Base-by-base conservation (phyloP, 768 basidiomycete genomes). In the Hericium alpestre region DNA sequence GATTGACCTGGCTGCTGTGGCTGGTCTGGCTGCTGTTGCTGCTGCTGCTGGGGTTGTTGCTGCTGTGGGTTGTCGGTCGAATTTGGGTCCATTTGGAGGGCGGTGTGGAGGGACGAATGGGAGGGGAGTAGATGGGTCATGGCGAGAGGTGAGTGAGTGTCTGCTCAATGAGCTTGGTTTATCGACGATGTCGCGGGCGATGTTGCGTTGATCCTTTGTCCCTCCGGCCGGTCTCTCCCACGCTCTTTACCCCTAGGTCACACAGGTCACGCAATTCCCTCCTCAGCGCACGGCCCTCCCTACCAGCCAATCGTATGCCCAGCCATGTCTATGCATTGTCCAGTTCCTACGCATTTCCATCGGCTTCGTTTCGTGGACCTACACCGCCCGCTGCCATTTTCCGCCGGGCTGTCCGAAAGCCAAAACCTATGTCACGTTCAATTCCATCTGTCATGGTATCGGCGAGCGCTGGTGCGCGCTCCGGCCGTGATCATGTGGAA, bases 81-180 rank as follows among this genome's bases (percentile, higher is more conserved):
- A 57, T 73, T 76, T 9, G 80, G 79, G 65, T 87, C 84, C 81
- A 90, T 88, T 69, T 83, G 80, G 15, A 85, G 73, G 1, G 82
- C 79, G 12, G 81, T 76, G 66, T 83, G 84, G 48, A 83, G 73
- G 32, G 82, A 77, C 49, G 79, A 64, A 65, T 78, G 76, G 15
- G 72, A 76, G 54, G 76, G 74, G 58, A 77, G 70, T 56, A 77
- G 69, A 68, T 78, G 77, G 59, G 76, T 72, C 76, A 78, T 78
- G 54, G 61, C 59, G 27, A 56, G 16, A n/a, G 60, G 46, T 57
- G 56, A 32, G 48, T 22, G 25, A 40, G 54, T 23, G 39, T 16
- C 20, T 16, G 38, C 27, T 37, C 18, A 20, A 37, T 41, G 41
- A 43, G 20, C 54, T 53, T 22, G 27, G 40, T 37, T 54, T 38